These are phyloP conservation scores for Aristolochia contorta DNA, from an alignment of 164 flowering plant species.

Conservation along the genomic window DNA sequence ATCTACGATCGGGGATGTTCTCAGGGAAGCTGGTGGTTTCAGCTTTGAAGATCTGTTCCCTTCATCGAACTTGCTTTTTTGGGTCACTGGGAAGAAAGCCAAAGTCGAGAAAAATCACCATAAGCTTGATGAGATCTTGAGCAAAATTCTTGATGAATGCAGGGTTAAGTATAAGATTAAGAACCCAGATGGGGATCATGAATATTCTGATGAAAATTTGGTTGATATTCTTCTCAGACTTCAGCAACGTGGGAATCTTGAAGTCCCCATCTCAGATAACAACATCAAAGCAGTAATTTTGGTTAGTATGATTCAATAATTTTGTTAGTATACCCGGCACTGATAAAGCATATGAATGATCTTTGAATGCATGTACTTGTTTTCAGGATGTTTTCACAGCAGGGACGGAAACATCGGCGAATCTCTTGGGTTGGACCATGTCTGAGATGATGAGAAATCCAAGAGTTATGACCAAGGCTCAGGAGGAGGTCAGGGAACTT, in stretches of 20 bases:
- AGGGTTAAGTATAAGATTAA: neutral
- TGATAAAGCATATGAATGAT: too few species aligned
- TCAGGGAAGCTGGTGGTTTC: too few species aligned
- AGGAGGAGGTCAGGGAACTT: slow-evolving; percentile 3
- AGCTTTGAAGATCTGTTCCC: too few species aligned
- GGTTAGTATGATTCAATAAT: slow-evolving; percentile 6
- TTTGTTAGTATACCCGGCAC: too few species aligned
- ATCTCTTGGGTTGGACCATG: slow-evolving; percentile 4
- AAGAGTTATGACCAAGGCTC: slow-evolving; percentile 6
- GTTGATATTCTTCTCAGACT: slow-evolving; percentile 20
- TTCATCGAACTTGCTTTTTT: too few species aligned
- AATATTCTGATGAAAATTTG: slow-evolving; percentile 8
- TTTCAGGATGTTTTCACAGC: slow-evolving; percentile 7
- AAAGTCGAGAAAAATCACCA: too few species aligned
- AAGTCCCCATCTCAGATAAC: slow-evolving; percentile 15
- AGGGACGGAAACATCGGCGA: slow-evolving; percentile 5
- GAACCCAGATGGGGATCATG: neutral
- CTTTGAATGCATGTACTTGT: neutral
- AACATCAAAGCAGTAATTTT: slow-evolving; percentile 22
- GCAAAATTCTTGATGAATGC: slow-evolving; percentile 12
- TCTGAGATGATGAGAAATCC: slow-evolving; percentile 9
- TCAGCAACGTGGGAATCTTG: slow-evolving; percentile 9
- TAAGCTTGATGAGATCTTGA: too few species aligned
- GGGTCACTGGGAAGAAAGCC: too few species aligned
- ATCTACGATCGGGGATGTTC: too few species aligned